These are phyloP conservation scores for Cicer cuneatum DNA, from an alignment of 306 rosid genomes.

Conservation along the genomic window DNA sequence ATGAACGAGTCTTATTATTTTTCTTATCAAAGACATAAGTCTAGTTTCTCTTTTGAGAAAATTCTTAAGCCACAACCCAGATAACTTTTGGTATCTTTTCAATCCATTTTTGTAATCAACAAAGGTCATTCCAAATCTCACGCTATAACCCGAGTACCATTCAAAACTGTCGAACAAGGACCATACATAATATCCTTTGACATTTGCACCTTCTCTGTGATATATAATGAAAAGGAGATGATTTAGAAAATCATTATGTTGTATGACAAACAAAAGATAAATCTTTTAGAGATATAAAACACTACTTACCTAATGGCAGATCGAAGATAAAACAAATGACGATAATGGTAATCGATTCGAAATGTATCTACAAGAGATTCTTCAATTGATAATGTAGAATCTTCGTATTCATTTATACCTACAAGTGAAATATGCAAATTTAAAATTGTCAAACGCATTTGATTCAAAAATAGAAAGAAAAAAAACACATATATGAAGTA, in stretches of 20 bases:
- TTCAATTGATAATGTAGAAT: constrained; percentile 47
- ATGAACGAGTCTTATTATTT: not conserved
- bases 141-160: constrained; percentile 52
- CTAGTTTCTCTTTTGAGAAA: constrained; percentile 44
- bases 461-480: not conserved
- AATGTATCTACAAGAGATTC: constrained; percentile 56
- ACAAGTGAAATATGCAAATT: not conserved
- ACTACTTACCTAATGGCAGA: constrained; percentile 58
- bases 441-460: not conserved
- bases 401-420: constrained; percentile 62
- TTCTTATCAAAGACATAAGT: not conserved
- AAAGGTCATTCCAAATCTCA: constrained; percentile 57
- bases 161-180: constrained; percentile 63
- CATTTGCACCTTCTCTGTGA: constrained; percentile 60
- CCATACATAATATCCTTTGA: constrained; percentile 73
- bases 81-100: constrained; percentile 53
- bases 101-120: constrained; percentile 54
- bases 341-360: constrained; percentile 54
- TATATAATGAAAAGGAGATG: not conserved
- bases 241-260: not conserved
- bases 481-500: not conserved
- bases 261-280: not conserved
- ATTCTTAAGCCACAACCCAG: constrained; percentile 57
- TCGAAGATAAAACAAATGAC: constrained; percentile 58
- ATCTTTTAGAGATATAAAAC: not conserved